Conservation (phyloP, 2,329 filamentous ascomycete genomes). For the Xylaria polymorpha region DNA sequence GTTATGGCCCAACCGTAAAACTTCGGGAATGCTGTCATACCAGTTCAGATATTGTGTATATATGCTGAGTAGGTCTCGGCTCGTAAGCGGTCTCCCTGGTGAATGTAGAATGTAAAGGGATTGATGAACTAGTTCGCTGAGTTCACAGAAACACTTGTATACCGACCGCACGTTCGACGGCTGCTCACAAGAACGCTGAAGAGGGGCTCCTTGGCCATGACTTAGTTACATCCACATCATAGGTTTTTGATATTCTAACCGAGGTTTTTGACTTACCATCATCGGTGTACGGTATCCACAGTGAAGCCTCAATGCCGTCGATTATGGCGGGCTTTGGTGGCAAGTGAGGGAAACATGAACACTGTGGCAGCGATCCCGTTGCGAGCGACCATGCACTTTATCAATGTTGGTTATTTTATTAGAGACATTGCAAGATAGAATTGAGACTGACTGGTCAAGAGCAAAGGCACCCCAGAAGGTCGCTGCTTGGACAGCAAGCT, state of each 20-base stretch:
- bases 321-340: conserved; percentile 71
- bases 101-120: conserved; percentile 79
- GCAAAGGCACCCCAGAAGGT: conserved; percentile 73
- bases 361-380: conserved; percentile 70
- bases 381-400: conserved; percentile 73
- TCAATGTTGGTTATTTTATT: conserved; percentile 39
- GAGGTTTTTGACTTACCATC: conserved; percentile 59
- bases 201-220: conserved; percentile 58
- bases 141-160: conserved; percentile 75
- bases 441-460: conserved; percentile 69
- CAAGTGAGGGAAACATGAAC: conserved; percentile 66
- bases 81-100: conserved; percentile 72
- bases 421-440: conserved; percentile 12
- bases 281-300: conserved; percentile 70
- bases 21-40: conserved; percentile 75
- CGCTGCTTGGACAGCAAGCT: conserved; percentile 67
- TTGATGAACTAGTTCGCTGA: conserved; percentile 79
- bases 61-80: conserved; percentile 69
- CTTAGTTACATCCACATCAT: conserved; percentile 28
- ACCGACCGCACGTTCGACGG: conserved; percentile 76
- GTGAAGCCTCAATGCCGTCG: conserved; percentile 67
- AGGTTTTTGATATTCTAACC: neutral
- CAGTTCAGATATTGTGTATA: conserved; percentile 78
- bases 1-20: conserved; percentile 72
- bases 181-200: conserved; percentile 68